Percentiles rank a stretch among this genome's conserved stretches.
These are phyloP conservation scores for Alnus rubra DNA, from an alignment of 306 rosid species.

Conservation along the genomic window DNA sequence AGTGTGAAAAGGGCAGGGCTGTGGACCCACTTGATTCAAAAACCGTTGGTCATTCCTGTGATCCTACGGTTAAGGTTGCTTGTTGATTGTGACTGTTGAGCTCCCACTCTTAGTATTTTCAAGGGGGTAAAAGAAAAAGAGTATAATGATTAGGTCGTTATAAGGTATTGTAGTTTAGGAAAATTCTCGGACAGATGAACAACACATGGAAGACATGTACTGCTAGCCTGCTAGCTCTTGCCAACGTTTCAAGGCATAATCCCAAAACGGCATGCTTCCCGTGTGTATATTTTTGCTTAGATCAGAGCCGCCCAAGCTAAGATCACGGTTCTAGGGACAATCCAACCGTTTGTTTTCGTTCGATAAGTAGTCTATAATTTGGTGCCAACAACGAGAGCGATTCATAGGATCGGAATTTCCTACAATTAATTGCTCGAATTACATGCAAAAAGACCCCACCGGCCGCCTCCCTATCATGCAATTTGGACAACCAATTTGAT, in stretches of 20 bases:
- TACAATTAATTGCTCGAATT: no score
- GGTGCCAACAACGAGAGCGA: not conserved
- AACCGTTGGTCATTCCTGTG: not conserved
- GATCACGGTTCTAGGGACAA: not conserved
- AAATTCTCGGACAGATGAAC: constrained; percentile 4
- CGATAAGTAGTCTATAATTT: not conserved
- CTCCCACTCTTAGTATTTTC: constrained; percentile 27
- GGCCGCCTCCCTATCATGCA: not conserved
- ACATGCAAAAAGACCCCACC: no score
- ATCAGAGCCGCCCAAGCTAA: not conserved
- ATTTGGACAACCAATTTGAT: not conserved
- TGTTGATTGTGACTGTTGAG: constrained; percentile 43
- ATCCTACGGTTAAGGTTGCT: constrained; percentile 46
- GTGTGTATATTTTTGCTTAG: not conserved
- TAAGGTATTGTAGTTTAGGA: constrained; percentile 30
- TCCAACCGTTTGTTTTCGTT: not conserved
- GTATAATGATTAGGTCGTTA: constrained; percentile 50
- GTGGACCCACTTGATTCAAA: constrained; percentile 19
- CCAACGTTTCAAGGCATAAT: constrained; percentile 2
- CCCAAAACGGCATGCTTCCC: not conserved
- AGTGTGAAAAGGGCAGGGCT: constrained; percentile 14
- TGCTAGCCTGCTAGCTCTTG: not conserved
- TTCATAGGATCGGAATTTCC: no score
- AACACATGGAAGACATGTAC: constrained; percentile 36
- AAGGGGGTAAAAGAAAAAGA: not conserved